Evolutionary conservation across 73 alveolate genomes (phyloP).

Genomic region (Loxodes magnus): DNA sequence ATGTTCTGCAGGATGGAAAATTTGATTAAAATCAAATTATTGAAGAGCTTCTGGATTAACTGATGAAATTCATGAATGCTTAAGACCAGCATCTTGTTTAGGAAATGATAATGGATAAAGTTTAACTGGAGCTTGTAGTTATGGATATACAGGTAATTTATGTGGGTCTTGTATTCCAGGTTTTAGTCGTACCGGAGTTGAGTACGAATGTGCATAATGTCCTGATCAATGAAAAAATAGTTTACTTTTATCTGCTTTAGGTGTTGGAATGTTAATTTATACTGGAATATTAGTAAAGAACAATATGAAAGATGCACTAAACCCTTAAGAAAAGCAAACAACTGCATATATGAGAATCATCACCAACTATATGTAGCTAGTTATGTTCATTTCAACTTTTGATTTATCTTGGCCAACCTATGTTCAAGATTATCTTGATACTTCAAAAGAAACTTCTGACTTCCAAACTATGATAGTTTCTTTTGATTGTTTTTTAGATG

Average conservation of each 20-base stretch:
- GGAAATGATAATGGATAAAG: no score
- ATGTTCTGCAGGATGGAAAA: no score
- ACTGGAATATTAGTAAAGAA: neutral
- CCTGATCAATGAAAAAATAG: neutral
- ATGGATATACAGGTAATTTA: conserved; percentile 44
- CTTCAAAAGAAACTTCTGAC: no score
- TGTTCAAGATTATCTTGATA: no score
- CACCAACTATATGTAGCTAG: neutral
- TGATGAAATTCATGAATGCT: no score
- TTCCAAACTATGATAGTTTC: no score
- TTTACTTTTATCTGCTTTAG: neutral
- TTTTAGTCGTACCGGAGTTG: conserved; percentile 11
- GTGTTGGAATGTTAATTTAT: neutral
- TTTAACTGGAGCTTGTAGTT: no score
- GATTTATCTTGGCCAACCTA: conserved; percentile 1
- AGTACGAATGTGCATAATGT: neutral
- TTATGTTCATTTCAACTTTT: neutral
- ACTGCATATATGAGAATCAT: conserved; percentile 3
- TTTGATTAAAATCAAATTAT: no score
- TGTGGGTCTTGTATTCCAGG: conserved; percentile 59
- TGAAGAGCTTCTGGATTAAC: no score
- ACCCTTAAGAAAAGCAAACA: conserved; percentile 4
- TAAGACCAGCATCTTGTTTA: no score
- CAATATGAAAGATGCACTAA: neutral
- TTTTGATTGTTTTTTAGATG: conserved; percentile 28